Evolutionary conservation across 495 filamentous ascomycete genomes (phyloP).

Genomic region (Darksidea phi): DNA sequence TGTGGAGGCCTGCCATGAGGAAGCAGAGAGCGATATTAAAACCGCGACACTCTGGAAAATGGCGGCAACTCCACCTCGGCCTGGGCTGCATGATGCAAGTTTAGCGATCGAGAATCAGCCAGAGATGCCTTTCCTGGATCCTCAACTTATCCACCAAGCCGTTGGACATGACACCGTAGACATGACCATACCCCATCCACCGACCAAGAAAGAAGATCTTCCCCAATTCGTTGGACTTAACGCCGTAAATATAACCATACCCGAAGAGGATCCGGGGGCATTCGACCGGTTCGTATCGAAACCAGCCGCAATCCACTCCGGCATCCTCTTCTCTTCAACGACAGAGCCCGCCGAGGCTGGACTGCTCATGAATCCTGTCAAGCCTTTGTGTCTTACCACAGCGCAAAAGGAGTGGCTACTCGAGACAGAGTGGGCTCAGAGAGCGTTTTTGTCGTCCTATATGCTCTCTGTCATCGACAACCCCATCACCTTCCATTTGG

Average conservation of each 20-base stretch:
- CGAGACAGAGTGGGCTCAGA: constrained; percentile 58
- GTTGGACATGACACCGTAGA: constrained; percentile 15
- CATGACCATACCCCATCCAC: constrained; percentile 9
- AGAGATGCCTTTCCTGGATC: constrained; percentile 23
- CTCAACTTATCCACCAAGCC: constrained; percentile 22
- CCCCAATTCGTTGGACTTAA: constrained; percentile 13
- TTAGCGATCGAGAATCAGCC: not conserved
- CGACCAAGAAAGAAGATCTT: too few relatives aligned
- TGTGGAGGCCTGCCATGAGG: constrained; percentile 31
- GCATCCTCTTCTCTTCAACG: constrained; percentile 16
- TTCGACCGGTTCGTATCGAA: constrained; percentile 7
- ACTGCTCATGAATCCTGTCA: constrained; percentile 33
- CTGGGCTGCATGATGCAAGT: constrained; percentile 1
- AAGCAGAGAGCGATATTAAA: constrained; percentile 23
- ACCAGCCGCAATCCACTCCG: constrained; percentile 8
- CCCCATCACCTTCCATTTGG: constrained; percentile 41
- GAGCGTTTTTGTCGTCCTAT: constrained; percentile 58
- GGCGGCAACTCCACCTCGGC: constrained; percentile 1
- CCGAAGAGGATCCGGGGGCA: constrained; percentile 15
- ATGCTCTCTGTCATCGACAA: constrained; percentile 55
- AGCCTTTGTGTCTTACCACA: constrained; percentile 49
- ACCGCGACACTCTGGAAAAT: constrained; percentile 31
- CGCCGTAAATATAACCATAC: constrained; percentile 6
- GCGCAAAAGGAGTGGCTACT: constrained; percentile 58
- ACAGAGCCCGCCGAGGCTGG: constrained; percentile 12